Base-by-base conservation (phyloP, 352 stramenopile species). In the Thalassiosira pacifica region DNA sequence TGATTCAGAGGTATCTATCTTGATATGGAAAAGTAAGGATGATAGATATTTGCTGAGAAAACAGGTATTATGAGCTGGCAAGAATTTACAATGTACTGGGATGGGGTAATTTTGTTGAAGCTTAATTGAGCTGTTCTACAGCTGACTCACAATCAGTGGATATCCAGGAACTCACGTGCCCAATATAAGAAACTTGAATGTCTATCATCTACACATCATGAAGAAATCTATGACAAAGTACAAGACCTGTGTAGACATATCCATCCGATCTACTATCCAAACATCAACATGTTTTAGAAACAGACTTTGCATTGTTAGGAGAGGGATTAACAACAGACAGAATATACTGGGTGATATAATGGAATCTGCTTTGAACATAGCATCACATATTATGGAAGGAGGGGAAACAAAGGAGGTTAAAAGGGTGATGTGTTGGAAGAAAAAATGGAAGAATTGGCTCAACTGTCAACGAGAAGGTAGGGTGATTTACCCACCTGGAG, bases 101-200 rank as follows among this genome's bases (percentile, higher is more conserved):
- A 9, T 74, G 66, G 66, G 34, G 64, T n/a, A 74, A 74, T 31
- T 74, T 74, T 60, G 48, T 74, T 13, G 66, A 34, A 8, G 66
- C 29, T 72, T 8, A 18, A 64, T 5, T 9, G 31, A 24, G 24
- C 19, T 27, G 13, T 78, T 16, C 13, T 78, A 1, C 31, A 68
- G 32, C 13, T 66, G 0, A 78, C 70, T 5, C 70, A 78, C 32
- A 69, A 69, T 19, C 55, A 78, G 42, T 78, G 70, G 70, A 22
- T 78, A 0, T 78, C 60, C 32, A 13, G 55, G 19, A 66, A 78
- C 27, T 55, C 57, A 2, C 31, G 40, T 18, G 55, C 59, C 19
- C 53, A 78, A 26, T 57, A 59, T 31, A 34, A 31, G 11, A 67
- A 57, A 27, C 6, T 55, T 16, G 70, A 78, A 1, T 53, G 70